These are phyloP conservation scores for Colletotrichum sp. DNA, from an alignment of 2,329 filamentous ascomycete species.

Conservation along the genomic window DNA sequence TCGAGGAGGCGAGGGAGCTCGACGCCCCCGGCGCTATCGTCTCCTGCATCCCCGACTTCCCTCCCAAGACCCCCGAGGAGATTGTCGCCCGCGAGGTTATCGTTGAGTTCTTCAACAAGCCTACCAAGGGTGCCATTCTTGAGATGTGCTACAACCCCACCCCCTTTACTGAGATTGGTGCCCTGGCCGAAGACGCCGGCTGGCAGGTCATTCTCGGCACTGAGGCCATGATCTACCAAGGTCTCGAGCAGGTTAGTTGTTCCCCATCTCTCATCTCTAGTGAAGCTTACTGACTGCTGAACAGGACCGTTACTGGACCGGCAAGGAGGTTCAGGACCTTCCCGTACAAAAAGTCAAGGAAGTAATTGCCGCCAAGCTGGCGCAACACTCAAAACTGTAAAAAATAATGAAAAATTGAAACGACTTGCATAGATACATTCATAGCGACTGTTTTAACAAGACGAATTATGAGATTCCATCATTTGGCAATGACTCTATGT, in stretches of 20 bases:
- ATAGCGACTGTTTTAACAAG: conserved; percentile 10
- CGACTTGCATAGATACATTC: conserved; percentile 5
- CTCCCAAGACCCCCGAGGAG: conserved; percentile 71
- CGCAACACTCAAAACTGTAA: conserved; percentile 34
- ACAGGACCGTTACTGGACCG: conserved; percentile 66
- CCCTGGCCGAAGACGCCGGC: conserved; percentile 62
- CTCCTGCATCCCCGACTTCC: conserved; percentile 77
- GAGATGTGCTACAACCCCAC: conserved; percentile 87
- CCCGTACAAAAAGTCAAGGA: conserved; percentile 65
- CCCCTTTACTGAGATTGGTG: conserved; percentile 70
- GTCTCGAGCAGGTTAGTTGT: conserved; percentile 63
- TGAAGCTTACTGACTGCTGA: not conserved
- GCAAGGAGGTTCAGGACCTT: conserved; percentile 60
- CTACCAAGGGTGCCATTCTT: conserved; percentile 70
- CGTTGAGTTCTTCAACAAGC: conserved; percentile 49
- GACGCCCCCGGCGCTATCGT: conserved; percentile 71
- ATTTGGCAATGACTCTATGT: not conserved
- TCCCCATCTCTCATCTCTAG: not conserved
- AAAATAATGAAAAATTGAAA: not conserved
- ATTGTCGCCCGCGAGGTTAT: conserved; percentile 61
- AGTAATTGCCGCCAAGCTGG: conserved; percentile 49
- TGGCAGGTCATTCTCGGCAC: conserved; percentile 81
- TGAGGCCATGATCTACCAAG: conserved; percentile 80
- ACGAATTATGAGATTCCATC: not conserved
- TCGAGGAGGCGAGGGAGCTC: conserved; percentile 63